phyloP scores from a whole-genome alignment of 768 basidiomycete species.

The Boletus huronensis region DNA sequence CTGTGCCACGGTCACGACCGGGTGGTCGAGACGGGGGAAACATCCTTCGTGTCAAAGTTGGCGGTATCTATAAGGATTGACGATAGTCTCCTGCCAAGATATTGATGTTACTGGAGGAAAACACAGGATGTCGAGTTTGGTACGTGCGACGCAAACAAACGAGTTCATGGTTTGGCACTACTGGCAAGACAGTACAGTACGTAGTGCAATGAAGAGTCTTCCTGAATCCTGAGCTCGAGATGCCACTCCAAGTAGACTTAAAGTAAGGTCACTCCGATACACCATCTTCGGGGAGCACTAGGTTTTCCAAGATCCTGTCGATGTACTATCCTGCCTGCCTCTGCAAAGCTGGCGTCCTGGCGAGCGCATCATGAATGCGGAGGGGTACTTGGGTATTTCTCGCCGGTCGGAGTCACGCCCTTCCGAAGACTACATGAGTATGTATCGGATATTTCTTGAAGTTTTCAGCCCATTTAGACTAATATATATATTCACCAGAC shows the following conservation, averaged over 20 bases:
- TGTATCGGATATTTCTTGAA: too few species aligned
- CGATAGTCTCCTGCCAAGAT: neutral
- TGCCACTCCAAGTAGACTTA: too few species aligned
- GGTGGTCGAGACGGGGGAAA: conserved; percentile 12
- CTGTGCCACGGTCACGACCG: conserved; percentile 27
- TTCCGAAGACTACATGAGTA: too few species aligned
- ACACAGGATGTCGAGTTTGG: neutral
- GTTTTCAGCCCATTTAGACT: too few species aligned
- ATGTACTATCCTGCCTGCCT: neutral
- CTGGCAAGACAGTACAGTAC: too few species aligned
- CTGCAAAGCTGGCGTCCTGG: too few species aligned
- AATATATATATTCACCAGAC: too few species aligned
- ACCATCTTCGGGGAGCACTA: neutral
- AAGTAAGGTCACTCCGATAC: too few species aligned
- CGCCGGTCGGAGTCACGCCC: too few species aligned
- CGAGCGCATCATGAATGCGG: neutral
- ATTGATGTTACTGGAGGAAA: neutral
- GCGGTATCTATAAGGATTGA: too few species aligned
- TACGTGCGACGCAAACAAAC: neutral
- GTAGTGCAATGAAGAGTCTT: too few species aligned
- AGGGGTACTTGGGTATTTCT: neutral
- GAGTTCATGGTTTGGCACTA: neutral
- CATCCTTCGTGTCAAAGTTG: neutral
- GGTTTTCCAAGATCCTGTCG: neutral
- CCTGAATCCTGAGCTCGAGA: too few species aligned